Base-by-base conservation (phyloP, 169 alveolate species). In the Cryptosporidium bovis region DNA sequence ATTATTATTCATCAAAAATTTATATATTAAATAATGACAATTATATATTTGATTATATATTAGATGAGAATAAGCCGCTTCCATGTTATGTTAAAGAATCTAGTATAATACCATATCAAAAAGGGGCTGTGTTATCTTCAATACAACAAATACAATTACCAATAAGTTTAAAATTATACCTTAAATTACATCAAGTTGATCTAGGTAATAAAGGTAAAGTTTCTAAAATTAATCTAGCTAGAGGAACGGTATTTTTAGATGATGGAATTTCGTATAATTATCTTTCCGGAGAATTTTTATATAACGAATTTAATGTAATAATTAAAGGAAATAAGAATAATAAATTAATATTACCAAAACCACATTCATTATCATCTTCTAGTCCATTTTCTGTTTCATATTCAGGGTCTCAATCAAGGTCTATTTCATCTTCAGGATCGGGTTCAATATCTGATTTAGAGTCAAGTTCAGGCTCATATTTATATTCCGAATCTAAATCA, bases 181-280 rank as follows among this genome's bases (percentile, higher is more conserved):
- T 77, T 46, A 31, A 50, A 18, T 58, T 36, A 16, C 44, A 53
- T 24, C 34, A 50, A 12, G 44, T 51, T 8, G 20, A 53, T 40
- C 7, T n/a, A n/a, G 55, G 34, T 20, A 31, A 69, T 6, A 31
- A 16, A 50, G 8, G 5, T 10, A 66, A 66, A 24, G 36, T 20
- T 12, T 2, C 82, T 8, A 66, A 66, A 10, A 36, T 20, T 4
- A 77, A 27, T 77, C 13, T 77, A 27, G 69, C 87, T 44, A 60
- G 18, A 27, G 87, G 87, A 62, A 31, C 44, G n/a, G 33, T 56
- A 31, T 77, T 60, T 60, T 33, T 77, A 44, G 87, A 77, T 60
- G 87, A 77, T 46, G 87, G 87, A 16, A 13, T 60, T 24, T 77
- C 87, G 16, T 77, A 77, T n/a, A 77, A 77, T 53, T 77, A 77